Evolutionary conservation across 2,329 filamentous ascomycete genomes (phyloP), one percentile per base, ranked within the genome.

Genomic region (Colletotrichum eleusines): DNA sequence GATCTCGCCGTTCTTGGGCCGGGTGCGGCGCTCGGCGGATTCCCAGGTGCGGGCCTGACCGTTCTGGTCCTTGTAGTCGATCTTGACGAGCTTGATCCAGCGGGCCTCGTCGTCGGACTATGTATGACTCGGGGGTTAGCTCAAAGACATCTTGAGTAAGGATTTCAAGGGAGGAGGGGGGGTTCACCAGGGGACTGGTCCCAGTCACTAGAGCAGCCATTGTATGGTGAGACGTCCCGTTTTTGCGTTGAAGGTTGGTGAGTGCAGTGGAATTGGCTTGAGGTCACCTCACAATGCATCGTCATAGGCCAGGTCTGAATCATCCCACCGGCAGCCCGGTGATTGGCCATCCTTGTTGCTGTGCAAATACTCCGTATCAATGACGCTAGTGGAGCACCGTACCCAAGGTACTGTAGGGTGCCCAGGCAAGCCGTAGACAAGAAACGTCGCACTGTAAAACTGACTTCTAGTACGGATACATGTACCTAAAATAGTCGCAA

Each of bases 21-120:
- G 87, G 0, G 91, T 94, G 38, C 85, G 86, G n/a, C 92, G 88
- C 79, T 93, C 90, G 20, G 90, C 90, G 0, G 90, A 91, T 77
- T 94, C 92, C 92, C 92, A 94, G 38, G 86, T 88, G 63, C 91
- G 85, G 0, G 82, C 78, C 20, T 82, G 81, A 74, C 88, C 89
- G 42, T 86, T 84, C 26, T 89, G 87, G 76, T 94, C 92, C 66
- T 83, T 82, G 78, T 94, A 94, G 42, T 85, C 87, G 73, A 89
- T 86, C 88, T 88, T 86, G 73, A 88, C 82, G 8, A 91, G 82
- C 75, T 86, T 88, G 40, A 86, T 87, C 89, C 89, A 91, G 75
- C 83, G 83, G 26, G 89, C 88, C 68, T 91, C 87, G 14, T 76
- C 78, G 31, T 85, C 81, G 40, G 81, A 74, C 87, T 89, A 69